A percentile compares a stretch with the other conserved stretches of the same genome.
Evolutionary conservation across 1,284 basidiomycete genomes (phyloP).

Genomic region (Coniferiporia weirii): DNA sequence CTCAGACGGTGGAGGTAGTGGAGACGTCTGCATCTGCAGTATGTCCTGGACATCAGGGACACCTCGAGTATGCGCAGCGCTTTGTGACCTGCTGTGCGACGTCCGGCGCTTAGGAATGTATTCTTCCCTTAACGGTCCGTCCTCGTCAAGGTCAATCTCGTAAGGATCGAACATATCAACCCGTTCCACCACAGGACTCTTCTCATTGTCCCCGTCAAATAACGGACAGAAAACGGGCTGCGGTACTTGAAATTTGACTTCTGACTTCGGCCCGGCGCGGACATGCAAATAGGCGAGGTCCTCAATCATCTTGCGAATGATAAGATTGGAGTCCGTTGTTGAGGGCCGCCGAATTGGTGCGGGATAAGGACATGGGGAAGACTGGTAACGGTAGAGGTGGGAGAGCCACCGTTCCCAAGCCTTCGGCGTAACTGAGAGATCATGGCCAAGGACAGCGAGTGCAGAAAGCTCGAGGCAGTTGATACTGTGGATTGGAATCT

Average conservation of each 20-base stretch:
- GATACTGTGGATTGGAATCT: slow-evolving; percentile 59
- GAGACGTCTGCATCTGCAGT: slow-evolving; percentile 16
- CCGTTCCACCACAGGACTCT: slow-evolving; percentile 36
- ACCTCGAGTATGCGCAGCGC: slow-evolving; percentile 20
- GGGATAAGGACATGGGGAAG: slow-evolving; percentile 50
- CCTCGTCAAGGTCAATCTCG: slow-evolving; percentile 75
- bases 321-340: slow-evolving; percentile 51
- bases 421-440: slow-evolving; percentile 56
- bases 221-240: slow-evolving; percentile 67
- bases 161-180: slow-evolving; percentile 39
- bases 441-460: slow-evolving; percentile 61
- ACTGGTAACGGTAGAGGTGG: slow-evolving; percentile 58
- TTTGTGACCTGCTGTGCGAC: slow-evolving; percentile 30
- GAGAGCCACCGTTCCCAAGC: slow-evolving; percentile 69
- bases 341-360: slow-evolving; percentile 78
- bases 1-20: slow-evolving; percentile 66
- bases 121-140: slow-evolving; percentile 73
- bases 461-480: slow-evolving; percentile 68
- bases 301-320: slow-evolving; percentile 65
- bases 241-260: slow-evolving; percentile 28
- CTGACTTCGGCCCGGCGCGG: slow-evolving; percentile 18
- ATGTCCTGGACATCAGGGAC: neutral
- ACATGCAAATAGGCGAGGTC: slow-evolving; percentile 51
- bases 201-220: slow-evolving; percentile 54
- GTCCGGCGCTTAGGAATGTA: slow-evolving; percentile 66